A percentile compares a stretch with the other conserved stretches of the same genome.
These are phyloP conservation scores for Wallemia ichthyophaga DNA, from an alignment of 1,284 basidiomycete species.

Conservation along the genomic window DNA sequence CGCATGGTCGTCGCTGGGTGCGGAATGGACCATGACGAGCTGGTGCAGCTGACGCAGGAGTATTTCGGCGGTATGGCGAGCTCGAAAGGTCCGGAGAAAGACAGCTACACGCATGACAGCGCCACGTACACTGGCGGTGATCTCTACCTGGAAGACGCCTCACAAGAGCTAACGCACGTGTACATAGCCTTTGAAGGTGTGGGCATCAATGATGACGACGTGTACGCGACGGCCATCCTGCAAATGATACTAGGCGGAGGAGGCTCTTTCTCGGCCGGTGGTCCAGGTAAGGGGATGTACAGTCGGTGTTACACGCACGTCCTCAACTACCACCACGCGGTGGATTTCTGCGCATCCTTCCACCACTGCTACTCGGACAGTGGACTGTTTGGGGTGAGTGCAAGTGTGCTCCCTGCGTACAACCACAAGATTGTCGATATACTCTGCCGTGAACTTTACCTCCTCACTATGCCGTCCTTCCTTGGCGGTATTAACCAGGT, in stretches of 20 bases:
- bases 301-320: slow-evolving; percentile 90
- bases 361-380: slow-evolving; percentile 92
- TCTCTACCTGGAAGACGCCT: slow-evolving; percentile 32
- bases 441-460: slow-evolving; percentile 42
- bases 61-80: slow-evolving; percentile 46
- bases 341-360: slow-evolving; percentile 93
- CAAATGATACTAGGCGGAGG: slow-evolving; percentile 87
- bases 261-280: slow-evolving; percentile 82
- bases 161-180: slow-evolving; percentile 65
- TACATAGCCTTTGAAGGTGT: slow-evolving; percentile 80
- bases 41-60: slow-evolving; percentile 55
- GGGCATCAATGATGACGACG: slow-evolving; percentile 72
- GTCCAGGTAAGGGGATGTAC: slow-evolving; percentile 98
- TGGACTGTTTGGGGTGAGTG: slow-evolving; percentile 74
- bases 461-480: slow-evolving; percentile 16
- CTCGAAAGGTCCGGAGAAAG: slow-evolving; percentile 29
- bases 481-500: slow-evolving; percentile 22
- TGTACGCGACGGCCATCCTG: slow-evolving; percentile 78
- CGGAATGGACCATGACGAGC: slow-evolving; percentile 62
- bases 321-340: slow-evolving; percentile 70
- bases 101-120: slow-evolving; percentile 33
- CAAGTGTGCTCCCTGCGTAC: slow-evolving; percentile 44
- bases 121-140: slow-evolving; percentile 50
- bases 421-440: slow-evolving; percentile 44
- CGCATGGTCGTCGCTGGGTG: slow-evolving; percentile 80